Conservation (phyloP, 177 flowering plant genomes). For the Tripterygium wilfordii region DNA sequence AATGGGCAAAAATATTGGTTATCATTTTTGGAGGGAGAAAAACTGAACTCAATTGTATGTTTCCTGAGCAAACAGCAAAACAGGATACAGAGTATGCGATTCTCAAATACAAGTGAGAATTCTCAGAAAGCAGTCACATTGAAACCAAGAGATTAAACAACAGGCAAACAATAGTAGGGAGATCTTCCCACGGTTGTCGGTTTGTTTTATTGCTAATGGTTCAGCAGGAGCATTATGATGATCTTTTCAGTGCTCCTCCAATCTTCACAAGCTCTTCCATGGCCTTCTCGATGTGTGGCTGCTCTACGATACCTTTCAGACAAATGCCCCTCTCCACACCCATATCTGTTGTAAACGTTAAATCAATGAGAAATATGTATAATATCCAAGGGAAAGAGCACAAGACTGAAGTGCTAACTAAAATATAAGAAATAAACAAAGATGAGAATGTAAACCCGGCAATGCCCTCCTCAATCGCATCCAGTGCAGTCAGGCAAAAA, state of each 20-base stretch:
- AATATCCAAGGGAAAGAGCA: not conserved
- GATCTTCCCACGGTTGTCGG: not conserved
- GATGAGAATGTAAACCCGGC: no score
- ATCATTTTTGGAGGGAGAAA: no score
- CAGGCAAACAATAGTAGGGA: not conserved
- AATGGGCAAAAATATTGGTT: no score
- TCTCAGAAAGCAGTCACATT: no score
- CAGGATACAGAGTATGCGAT: no score
- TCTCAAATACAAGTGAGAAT: no score
- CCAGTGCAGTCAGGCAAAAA: no score
- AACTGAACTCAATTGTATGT: no score
- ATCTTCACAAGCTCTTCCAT: slow-evolving; percentile 30
- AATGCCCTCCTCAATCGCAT: no score
- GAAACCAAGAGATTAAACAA: no score
- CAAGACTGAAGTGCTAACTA: not conserved
- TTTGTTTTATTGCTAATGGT: slow-evolving; percentile 5
- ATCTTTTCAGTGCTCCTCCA: slow-evolving; percentile 22
- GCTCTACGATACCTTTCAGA: slow-evolving; percentile 28
- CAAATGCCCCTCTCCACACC: slow-evolving; percentile 35
- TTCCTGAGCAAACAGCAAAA: no score
- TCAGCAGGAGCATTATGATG: slow-evolving; percentile 4
- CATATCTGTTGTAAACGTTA: slow-evolving; percentile 18
- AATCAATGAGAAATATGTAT: not conserved
- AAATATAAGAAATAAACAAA: no score
- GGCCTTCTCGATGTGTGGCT: slow-evolving; percentile 28